Evolutionary conservation across 1,139 yeast genomes (phyloP).

Genomic region (Taphrina wiesneri): DNA sequence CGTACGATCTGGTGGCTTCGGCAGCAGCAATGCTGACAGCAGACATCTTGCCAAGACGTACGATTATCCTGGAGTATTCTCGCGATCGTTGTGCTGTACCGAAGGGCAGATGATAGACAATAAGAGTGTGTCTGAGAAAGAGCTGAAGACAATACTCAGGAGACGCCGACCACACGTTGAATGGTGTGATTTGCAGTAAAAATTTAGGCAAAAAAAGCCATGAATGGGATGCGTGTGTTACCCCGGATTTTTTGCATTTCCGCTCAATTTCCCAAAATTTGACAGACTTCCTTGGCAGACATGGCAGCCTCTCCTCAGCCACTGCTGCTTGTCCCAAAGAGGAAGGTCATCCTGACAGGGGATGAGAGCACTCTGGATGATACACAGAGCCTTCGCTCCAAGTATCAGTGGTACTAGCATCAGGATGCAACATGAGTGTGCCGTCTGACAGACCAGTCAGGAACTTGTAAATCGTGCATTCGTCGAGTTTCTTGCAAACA

Average conservation of each 20-base stretch:
- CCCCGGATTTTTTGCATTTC: neutral
- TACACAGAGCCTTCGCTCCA: no score
- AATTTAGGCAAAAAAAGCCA: neutral
- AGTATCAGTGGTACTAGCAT: neutral
- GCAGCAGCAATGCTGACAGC: neutral
- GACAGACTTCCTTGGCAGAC: neutral
- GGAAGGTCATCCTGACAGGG: neutral
- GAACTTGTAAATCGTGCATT: no score
- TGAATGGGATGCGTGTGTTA: neutral
- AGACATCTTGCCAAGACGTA: neutral
- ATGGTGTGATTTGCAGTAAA: slow-evolving; percentile 1
- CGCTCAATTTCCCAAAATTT: neutral
- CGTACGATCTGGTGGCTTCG: neutral
- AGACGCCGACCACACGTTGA: slow-evolving; percentile 1
- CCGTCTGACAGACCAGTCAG: no score
- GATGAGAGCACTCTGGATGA: no score
- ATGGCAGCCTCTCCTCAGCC: neutral
- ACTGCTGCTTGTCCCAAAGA: neutral
- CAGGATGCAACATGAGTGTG: neutral
- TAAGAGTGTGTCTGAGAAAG: neutral
- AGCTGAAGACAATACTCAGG: neutral
- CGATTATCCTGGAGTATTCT: no score
- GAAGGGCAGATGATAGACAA: no score
- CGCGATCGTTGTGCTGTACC: no score
- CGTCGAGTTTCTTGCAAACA: no score